Percentiles rank a stretch among this genome's conserved stretches.
These are phyloP conservation scores for Solanum tarapatanum DNA, from an alignment of 257 asterid genomes.

Conservation along the genomic window DNA sequence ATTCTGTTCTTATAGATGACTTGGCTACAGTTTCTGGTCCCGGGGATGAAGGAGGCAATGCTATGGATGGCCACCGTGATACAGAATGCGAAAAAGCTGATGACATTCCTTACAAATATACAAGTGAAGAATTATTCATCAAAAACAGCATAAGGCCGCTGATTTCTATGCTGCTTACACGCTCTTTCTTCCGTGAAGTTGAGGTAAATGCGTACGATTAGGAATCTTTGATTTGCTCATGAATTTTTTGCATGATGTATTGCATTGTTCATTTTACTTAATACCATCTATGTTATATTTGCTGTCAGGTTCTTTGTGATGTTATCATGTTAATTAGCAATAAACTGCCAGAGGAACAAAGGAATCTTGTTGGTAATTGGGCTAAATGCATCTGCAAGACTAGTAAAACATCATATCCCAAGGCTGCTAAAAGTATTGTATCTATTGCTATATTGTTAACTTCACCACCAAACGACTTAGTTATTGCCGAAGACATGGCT, in stretches of 20 bases:
- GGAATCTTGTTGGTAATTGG: conserved; percentile 53
- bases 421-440: conserved; percentile 50
- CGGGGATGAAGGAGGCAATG: conserved; percentile 17
- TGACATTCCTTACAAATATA: conserved; percentile 32
- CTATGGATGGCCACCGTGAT: conserved; percentile 7
- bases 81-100: conserved; percentile 33
- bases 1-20: conserved; percentile 36
- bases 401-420: conserved; percentile 35
- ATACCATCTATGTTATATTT: not conserved
- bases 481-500: conserved; percentile 43
- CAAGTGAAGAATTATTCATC: conserved; percentile 46
- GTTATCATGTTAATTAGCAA: conserved; percentile 46
- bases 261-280: not conserved
- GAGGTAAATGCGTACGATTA: conserved; percentile 38
- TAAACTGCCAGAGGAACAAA: conserved; percentile 39
- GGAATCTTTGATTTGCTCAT: not conserved
- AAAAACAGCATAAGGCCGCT: conserved; percentile 42
- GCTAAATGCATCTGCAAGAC: conserved; percentile 38
- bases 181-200: conserved; percentile 56
- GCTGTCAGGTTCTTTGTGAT: conserved; percentile 30
- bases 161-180: conserved; percentile 35
- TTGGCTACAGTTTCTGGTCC: conserved; percentile 36
- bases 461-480: conserved; percentile 53
- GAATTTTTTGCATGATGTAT: not conserved
- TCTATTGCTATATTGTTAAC: conserved; percentile 38